Base-by-base conservation (phyloP, 2,329 filamentous ascomycete genomes). In the Penicillium psychrosexuale region DNA sequence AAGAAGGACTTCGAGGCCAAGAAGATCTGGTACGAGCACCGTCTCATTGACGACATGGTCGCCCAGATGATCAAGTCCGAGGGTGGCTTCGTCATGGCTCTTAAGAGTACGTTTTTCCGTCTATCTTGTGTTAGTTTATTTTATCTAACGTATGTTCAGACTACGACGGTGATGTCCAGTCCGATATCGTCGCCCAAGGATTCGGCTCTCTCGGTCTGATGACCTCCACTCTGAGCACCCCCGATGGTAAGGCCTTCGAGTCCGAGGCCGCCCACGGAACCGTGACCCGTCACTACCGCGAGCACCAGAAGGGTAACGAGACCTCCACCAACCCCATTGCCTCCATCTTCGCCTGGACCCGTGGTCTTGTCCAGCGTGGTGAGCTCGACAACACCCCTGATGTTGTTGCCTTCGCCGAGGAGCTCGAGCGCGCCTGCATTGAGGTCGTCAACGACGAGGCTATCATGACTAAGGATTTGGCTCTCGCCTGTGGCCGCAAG, bases 31-130 rank as follows among this genome's bases (percentile, higher is more conserved):
- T 97, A 99, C 75, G 94, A 99, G 86, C 94, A 99, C 81, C 89
- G 94, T 70, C 83, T 99, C 66, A 97, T 99, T 72, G 94, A 99
- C 78, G 94, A 99, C 79, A 97, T 99, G 94, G 94, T 99, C 62
- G 94, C 94, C 47, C 94, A 99, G 84, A 99, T 99, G 94, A 89
- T 99, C 83, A 99, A 99, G 89, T 94, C 89, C 78, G 85, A 88
- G 69, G 94, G 94, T 67, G 94, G 94, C 61, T 97, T 94, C 78
- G 85, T 97, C 74, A 97, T 97, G 83, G 94, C 94, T 60, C 85
- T 97, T 76, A 99, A 99, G 88, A 97, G 91, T 96, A 74, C 76
- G 86, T 81, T 45, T 22, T 6, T 51, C 37, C 7, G n/a, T 24
- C 42, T 44, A 51, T 52, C 36, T 46, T 28, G 15, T 52, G 1